Conservation (phyloP, 805 yeast genomes). For the Debaryomyces castellii region DNA sequence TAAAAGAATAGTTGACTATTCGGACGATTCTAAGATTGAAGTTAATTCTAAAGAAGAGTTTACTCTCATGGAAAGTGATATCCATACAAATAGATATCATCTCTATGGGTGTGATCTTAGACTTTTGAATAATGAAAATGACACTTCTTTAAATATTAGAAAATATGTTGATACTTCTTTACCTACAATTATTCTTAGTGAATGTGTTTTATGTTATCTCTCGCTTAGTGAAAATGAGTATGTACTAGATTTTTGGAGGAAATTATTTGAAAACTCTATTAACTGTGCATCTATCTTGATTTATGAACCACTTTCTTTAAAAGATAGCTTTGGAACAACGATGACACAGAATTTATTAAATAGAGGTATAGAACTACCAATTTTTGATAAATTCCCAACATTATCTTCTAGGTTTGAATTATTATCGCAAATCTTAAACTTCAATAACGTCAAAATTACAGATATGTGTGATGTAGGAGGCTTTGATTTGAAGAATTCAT, state of each 20-base stretch:
- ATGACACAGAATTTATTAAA: constrained; percentile 61
- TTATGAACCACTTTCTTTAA: constrained; percentile 71
- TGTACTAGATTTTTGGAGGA: constrained; percentile 45
- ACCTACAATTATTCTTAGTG: constrained; percentile 68
- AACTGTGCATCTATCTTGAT: constrained; percentile 36
- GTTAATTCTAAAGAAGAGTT: constrained; percentile 23
- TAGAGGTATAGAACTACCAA: constrained; percentile 64
- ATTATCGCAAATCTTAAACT: constrained; percentile 17
- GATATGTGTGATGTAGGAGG: constrained; percentile 47
- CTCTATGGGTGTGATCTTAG: constrained; percentile 59
- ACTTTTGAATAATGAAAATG: constrained; percentile 11
- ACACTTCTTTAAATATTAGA: constrained; percentile 6
- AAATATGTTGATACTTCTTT: constrained; percentile 24
- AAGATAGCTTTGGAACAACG: constrained; percentile 63
- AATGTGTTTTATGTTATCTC: constrained; percentile 75
- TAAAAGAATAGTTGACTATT: constrained; percentile 19
- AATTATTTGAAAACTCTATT: constrained; percentile 12
- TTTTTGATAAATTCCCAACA: constrained; percentile 53
- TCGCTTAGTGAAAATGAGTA: constrained; percentile 47
- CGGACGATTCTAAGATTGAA: constrained; percentile 1
- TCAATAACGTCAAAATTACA: constrained; percentile 37
- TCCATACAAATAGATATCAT: constrained; percentile 46
- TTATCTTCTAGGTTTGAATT: constrained; percentile 24
- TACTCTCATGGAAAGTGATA: constrained; percentile 18
- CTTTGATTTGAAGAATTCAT: constrained; percentile 26